Conservation (phyloP, 2,329 filamentous ascomycete species). For the Botrytis galanthina region DNA sequence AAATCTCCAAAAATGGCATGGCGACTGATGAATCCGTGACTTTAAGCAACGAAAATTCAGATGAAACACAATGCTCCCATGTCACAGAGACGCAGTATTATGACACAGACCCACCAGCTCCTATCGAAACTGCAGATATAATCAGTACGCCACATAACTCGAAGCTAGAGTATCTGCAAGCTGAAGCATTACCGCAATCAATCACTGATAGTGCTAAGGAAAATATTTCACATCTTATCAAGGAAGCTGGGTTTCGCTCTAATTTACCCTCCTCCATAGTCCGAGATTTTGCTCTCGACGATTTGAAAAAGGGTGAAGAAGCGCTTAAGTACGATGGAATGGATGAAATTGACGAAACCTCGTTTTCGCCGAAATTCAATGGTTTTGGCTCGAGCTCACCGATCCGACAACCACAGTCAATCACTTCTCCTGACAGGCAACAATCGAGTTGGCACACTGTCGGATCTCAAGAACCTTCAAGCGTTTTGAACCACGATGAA, state of each 20-base stretch:
- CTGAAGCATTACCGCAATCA: slow-evolving; percentile 33
- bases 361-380: slow-evolving; percentile 37
- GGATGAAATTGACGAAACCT: slow-evolving; percentile 23
- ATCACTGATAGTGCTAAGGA: slow-evolving; percentile 35
- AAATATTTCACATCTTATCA: slow-evolving; percentile 47
- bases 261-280: slow-evolving; percentile 43
- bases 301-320: slow-evolving; percentile 32
- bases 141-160: not conserved
- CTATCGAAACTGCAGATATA: slow-evolving; percentile 1
- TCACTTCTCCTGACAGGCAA: slow-evolving; percentile 19
- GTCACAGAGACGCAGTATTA: slow-evolving; percentile 34
- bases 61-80: slow-evolving; percentile 32
- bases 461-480: slow-evolving; percentile 16
- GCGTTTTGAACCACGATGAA: not conserved
- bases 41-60: slow-evolving; percentile 8
- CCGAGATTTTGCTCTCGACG: slow-evolving; percentile 33
- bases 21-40: slow-evolving; percentile 17
- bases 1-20: slow-evolving; percentile 12
- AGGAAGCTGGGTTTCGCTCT: slow-evolving; percentile 49
- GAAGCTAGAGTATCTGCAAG: slow-evolving; percentile 6
- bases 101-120: slow-evolving; percentile 19
- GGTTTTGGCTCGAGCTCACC: slow-evolving; percentile 36
- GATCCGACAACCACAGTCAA: slow-evolving; percentile 3
- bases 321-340: slow-evolving; percentile 28
- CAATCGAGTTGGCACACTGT: slow-evolving; percentile 34